Conservation (phyloP, 1,284 basidiomycete genomes). For the Testicularia cyperi region DNA sequence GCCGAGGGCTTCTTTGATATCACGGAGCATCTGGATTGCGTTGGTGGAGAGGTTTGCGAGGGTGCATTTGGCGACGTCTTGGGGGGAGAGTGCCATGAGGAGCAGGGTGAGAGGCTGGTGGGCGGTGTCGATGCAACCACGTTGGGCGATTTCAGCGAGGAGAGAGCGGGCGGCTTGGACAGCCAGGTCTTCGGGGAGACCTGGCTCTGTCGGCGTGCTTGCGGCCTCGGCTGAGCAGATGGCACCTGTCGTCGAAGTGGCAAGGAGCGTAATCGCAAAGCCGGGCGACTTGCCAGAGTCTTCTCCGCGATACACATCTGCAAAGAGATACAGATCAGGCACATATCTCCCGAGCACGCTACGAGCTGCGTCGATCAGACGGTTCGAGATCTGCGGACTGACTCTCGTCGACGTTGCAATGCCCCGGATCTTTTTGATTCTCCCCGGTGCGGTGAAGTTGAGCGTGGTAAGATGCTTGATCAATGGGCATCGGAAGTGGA, state of each 20-base stretch:
- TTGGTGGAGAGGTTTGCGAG: conserved; percentile 74
- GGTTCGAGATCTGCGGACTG: conserved; percentile 93
- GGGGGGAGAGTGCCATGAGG: conserved; percentile 90
- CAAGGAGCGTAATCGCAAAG: conserved; percentile 84
- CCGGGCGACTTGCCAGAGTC: conserved; percentile 97
- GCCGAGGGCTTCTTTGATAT: conserved; percentile 79
- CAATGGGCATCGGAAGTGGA: conserved; percentile 87
- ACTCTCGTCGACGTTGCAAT: conserved; percentile 78
- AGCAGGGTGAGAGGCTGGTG: conserved; percentile 86
- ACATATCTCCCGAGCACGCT: conserved; percentile 93
- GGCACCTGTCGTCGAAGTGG: conserved; percentile 87
- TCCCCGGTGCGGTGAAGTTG: conserved; percentile 86
- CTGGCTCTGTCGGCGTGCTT: conserved; percentile 63
- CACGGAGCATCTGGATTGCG: conserved; percentile 86
- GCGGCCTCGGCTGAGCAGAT: conserved; percentile 84
- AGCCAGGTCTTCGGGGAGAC: conserved; percentile 88
- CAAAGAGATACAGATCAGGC: conserved; percentile 96
- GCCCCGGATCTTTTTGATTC: conserved; percentile 89
- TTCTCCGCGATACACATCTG: conserved; percentile 95
- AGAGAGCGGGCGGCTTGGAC: conserved; percentile 75
- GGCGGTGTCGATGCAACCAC: conserved; percentile 86
- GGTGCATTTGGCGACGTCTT: conserved; percentile 86
- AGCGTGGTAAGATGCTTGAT: conserved; percentile 80
- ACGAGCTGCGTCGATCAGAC: conserved; percentile 91
- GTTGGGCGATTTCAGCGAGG: conserved; percentile 74